Conservation (phyloP, 371 early-diverging fungal genomes). For the Actinomortierella ambigua region DNA sequence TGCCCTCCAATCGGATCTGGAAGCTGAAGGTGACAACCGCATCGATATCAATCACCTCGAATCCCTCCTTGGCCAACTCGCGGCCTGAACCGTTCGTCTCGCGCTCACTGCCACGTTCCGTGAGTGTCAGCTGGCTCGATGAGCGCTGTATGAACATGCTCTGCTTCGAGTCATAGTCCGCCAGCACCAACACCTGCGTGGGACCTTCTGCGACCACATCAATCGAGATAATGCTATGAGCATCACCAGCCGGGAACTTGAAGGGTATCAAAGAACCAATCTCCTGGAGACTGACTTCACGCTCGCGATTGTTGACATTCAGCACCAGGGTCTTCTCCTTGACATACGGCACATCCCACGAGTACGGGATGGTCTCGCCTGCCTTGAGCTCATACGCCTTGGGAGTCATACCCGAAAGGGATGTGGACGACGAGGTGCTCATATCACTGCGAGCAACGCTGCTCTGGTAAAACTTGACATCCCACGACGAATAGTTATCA, state of each 20-base stretch:
- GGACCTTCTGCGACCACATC: constrained; percentile 88
- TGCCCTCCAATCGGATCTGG: constrained; percentile 79
- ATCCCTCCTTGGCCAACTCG: constrained; percentile 53
- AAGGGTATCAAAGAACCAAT: constrained; percentile 90
- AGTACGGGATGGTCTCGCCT: constrained; percentile 77
- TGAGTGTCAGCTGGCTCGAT: constrained; percentile 29
- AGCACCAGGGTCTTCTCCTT: constrained; percentile 78
- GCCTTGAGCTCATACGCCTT: constrained; percentile 65
- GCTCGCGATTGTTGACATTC: constrained; percentile 71
- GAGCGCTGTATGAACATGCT: constrained; percentile 60
- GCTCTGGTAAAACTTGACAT: constrained; percentile 84
- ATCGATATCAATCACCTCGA: constrained; percentile 62
- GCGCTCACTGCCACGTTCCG: constrained; percentile 24
- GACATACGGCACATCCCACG: constrained; percentile 93
- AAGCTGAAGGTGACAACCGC: constrained; percentile 64
- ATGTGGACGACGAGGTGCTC: constrained; percentile 22
- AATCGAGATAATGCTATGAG: constrained; percentile 68
- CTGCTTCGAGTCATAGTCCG: constrained; percentile 69
- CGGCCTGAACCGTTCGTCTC: constrained; percentile 22
- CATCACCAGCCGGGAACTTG: constrained; percentile 63
- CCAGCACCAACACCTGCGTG: constrained; percentile 77
- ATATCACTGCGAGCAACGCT: constrained; percentile 21
- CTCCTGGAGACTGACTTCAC: constrained; percentile 85
- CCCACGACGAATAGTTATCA: constrained; percentile 83
- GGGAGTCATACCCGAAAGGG: constrained; percentile 24